These are phyloP conservation scores for Paracoccidioides lutzii DNA, from an alignment of 2,329 filamentous ascomycete genomes.

Conservation along the genomic window DNA sequence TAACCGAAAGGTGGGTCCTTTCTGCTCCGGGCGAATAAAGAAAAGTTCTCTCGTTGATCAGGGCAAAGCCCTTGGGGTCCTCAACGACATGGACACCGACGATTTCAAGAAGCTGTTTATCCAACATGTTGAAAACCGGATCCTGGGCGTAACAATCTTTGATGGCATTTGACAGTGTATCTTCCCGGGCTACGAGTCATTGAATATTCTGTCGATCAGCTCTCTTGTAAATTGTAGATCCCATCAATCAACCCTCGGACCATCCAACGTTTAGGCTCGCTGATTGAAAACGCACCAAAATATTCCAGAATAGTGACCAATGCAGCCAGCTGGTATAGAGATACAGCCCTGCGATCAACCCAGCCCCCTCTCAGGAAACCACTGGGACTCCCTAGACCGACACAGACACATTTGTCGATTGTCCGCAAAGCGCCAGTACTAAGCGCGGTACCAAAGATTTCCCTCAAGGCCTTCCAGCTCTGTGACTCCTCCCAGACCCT, in stretches of 20 bases:
- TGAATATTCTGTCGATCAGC: slow-evolving; percentile 1
- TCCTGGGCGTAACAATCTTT: slow-evolving; percentile 42
- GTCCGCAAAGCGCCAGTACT: neutral
- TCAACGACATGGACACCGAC: slow-evolving; percentile 27
- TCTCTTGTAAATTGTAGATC: slow-evolving; percentile 1
- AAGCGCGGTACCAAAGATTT: slow-evolving; percentile 5
- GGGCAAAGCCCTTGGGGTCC: slow-evolving; percentile 41
- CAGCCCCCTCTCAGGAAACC: slow-evolving; percentile 30
- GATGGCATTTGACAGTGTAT: slow-evolving; percentile 11
- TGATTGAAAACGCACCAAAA: slow-evolving; percentile 14
- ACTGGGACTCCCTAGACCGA: slow-evolving; percentile 31
- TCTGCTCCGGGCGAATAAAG: slow-evolving; percentile 50
- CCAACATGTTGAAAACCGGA: slow-evolving; percentile 40
- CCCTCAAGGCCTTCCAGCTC: slow-evolving; percentile 16
- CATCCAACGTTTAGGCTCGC: neutral
- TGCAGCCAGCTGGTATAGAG: slow-evolving; percentile 30
- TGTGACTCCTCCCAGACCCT: slow-evolving; percentile 20
- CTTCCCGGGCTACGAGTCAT: neutral
- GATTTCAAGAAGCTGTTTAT: slow-evolving; percentile 24
- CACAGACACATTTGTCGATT: slow-evolving; percentile 24
- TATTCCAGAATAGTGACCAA: slow-evolving; percentile 19
- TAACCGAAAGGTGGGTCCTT: slow-evolving; percentile 38
- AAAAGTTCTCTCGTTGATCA: slow-evolving; percentile 38
- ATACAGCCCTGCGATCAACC: slow-evolving; percentile 30
- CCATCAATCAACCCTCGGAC: neutral